Evolutionary conservation across 139 green algal species (phyloP), one percentile per base, ranked within the genome.

Genomic region (Chlamydomonas eustigma): DNA sequence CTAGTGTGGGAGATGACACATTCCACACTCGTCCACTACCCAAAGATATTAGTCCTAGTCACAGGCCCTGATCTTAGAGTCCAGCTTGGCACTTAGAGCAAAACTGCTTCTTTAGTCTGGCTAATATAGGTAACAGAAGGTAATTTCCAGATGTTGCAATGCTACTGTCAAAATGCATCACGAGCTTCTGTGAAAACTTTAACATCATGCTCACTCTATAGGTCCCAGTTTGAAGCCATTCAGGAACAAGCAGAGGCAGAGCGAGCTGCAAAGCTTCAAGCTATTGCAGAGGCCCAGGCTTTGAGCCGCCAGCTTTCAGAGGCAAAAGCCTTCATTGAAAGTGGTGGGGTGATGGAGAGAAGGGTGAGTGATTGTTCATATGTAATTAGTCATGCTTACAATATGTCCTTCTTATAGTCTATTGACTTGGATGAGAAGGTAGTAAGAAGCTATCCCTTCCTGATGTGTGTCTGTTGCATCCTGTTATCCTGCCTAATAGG

Each of bases 231-330:
- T 1, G 39, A 33, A 12, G 75, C 75, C 34, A 50, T 39, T 2
- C 12, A 35, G 12, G 76, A 81, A 50, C 37, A 51, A 1, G 51
- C 35, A 4, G 50, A 73, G 25, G 76, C 69, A 1, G 69, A 81
- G 69, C 76, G 76, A 3, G 76, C 76, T 1, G 51, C 69, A 22
- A 81, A 77, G 76, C 82, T 83, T 66, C 74, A 72, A 24, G 81
- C 81, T 0, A 68, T 81, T 73, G 81, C 76, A 12, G 81, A 86
- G 76, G 52, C 69, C 0, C 33, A 71, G 25, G 77, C 81, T n/a
- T 31, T 80, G n/a, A 38, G 37, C 0, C 39, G 64, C 6, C 39
- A 64, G 76, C 72, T 85, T 72, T 51, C 69, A 31, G 69, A 28
- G 18, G 77, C 72, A 2, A 31, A 82, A 66, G 30, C 25, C n/a